A percentile compares a stretch with the other conserved stretches of the same genome.
These are phyloP conservation scores for Irpex sp. DNA, from an alignment of 1,284 basidiomycete genomes.

Conservation along the genomic window DNA sequence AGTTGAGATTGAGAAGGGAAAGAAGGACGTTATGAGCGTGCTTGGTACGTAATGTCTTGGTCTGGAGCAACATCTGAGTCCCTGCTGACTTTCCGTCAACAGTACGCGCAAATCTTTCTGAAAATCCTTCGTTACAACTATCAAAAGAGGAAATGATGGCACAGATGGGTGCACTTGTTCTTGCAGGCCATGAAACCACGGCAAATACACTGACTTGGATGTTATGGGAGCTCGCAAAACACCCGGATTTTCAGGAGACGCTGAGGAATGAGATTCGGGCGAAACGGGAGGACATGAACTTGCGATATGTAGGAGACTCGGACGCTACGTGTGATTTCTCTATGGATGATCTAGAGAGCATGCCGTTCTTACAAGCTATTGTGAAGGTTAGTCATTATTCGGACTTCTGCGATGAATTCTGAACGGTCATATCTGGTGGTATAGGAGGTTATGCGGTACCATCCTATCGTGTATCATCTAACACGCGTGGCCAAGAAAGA, in stretches of 20 bases:
- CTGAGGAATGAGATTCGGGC: slow-evolving; percentile 38
- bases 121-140: slow-evolving; percentile 40
- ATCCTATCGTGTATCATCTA: slow-evolving; percentile 30
- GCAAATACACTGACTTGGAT: slow-evolving; percentile 38
- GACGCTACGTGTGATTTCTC: slow-evolving; percentile 29
- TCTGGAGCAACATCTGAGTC: background rate
- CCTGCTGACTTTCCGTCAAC: background rate
- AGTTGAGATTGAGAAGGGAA: slow-evolving; percentile 14
- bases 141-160: slow-evolving; percentile 44
- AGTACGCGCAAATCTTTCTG: slow-evolving; percentile 53
- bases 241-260: slow-evolving; percentile 35
- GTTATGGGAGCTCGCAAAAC: slow-evolving; percentile 37
- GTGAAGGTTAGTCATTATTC: slow-evolving; percentile 33
- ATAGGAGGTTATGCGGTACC: slow-evolving; percentile 38
- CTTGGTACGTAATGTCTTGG: slow-evolving; percentile 9
- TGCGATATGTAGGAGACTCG: background rate
- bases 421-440: background rate
- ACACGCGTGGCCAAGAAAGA: slow-evolving; percentile 28
- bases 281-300: slow-evolving; percentile 27
- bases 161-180: slow-evolving; percentile 44
- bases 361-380: slow-evolving; percentile 48
- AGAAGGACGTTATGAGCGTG: slow-evolving; percentile 27
- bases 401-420: background rate
- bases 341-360: slow-evolving; percentile 43
- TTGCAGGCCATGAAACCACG: slow-evolving; percentile 51